Base-by-base conservation (phyloP, 768 basidiomycete species). In the Mycena metata region DNA sequence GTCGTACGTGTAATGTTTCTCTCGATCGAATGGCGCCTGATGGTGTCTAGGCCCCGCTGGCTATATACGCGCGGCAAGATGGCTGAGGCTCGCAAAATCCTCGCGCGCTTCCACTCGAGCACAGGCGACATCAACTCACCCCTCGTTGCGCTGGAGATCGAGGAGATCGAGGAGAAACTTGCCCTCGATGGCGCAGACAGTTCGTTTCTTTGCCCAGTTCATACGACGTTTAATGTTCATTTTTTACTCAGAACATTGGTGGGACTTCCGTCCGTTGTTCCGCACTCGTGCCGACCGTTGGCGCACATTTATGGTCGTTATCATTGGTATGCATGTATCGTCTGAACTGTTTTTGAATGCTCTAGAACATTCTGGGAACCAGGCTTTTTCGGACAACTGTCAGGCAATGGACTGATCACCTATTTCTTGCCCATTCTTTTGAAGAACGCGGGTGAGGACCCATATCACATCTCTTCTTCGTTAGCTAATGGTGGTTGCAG, bases 231-330 rank as follows among this genome's bases (percentile, higher is more conserved):
- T 41, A 21, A 24, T 56, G 13, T 33, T 6, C 4, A 35, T 54
- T 43, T 36, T 19, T 33, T 26, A 17, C 13, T 43, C 60, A 84
- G 84, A 85, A 68, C 75, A 75, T 33, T 88, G 83, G 82, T 89
- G 87, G 87, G 86, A 88, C 73, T 88, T 86, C 79, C 76, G 84
- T 45, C 82, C 83, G 13, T 74, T 88, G 24, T 87, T 89, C 78
- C 79, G 76, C 46, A 85, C 81, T 41, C 76, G 77, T 10, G 82
- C 81, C 11, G 82, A 84, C 73, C 77, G 86, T 57, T 85, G 85
- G 73, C 79, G 86, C 23, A 80, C 84, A 24, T 83, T 82, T 60
- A 84, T 88, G 82, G 83, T 85, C 54, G 83, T 86, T 60, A 76
- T 88, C 43, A 85, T 87, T 51, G 85, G 84, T 82, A 63, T 41